Conservation (phyloP, 371 early-diverging fungal species). For the Scutellospora calospora region DNA sequence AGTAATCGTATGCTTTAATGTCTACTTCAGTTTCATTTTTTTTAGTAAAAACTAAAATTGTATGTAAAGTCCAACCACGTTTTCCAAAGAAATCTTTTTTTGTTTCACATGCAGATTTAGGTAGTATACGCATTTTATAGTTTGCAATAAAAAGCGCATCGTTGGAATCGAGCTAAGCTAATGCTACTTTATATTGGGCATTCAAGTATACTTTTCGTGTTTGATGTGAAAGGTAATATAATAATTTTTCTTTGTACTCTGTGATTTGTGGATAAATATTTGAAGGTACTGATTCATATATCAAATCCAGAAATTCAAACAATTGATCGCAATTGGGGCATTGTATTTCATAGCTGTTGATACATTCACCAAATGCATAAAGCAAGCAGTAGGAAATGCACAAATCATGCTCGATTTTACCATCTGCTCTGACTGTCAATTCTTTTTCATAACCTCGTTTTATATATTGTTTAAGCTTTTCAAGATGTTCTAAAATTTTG, state of each 20-base stretch:
- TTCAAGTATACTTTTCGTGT: not conserved
- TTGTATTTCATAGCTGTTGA: not conserved
- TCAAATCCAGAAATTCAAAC: conserved; percentile 1
- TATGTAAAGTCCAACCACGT: conserved; percentile 2
- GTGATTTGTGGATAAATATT: not conserved
- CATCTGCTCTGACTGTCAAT: not conserved
- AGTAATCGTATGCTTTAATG: not conserved
- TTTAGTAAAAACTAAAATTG: not conserved
- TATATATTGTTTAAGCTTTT: not conserved
- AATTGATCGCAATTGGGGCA: not conserved
- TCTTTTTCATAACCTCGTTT: conserved; percentile 12
- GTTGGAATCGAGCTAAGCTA: not conserved
- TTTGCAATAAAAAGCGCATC: not conserved
- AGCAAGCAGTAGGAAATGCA: not conserved
- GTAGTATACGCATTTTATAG: conserved; percentile 16
- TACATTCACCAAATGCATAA: not conserved
- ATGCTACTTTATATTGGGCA: not conserved
- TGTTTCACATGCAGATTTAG: not conserved
- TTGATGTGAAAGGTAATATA: not conserved
- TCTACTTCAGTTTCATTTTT: not conserved
- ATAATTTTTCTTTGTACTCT: not conserved
- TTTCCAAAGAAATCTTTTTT: conserved; percentile 11
- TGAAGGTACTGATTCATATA: not conserved
- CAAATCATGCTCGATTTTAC: not conserved
- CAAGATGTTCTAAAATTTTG: not conserved